Evolutionary conservation across 805 yeast genomes (phyloP), one percentile per base, ranked within the genome.

Genomic region (Myxozyma neotropica): DNA sequence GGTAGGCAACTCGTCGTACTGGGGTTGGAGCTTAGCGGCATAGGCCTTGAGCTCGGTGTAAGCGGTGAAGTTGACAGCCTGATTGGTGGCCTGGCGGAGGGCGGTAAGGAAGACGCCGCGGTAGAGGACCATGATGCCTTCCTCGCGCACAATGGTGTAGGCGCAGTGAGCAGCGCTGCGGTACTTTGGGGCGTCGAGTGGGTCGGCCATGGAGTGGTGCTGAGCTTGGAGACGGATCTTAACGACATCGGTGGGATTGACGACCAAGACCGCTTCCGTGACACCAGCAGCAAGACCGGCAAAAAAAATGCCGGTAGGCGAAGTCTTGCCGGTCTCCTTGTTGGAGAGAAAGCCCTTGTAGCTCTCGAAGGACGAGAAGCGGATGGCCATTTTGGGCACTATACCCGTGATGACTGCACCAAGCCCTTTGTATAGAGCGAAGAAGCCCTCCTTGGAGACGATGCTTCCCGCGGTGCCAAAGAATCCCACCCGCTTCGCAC

Each of bases 281-380:
- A 89, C 79, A 77, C 99, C 99, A 19, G 99, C 98, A 74, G 96
- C 92, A 26, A 93, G 94, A 77, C 99, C 99, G 45, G 97, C 92
- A 53, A 88, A 67, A 72, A 93, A 93, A 10, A 92, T 89, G 68
- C 84, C 81, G 49, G 83, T 82, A 4, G 97, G 78, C 75, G 26
- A 90, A 87, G 55, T 88, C 83, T 56, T 53, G 26, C 58, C 55
- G 44, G 68, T 56, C 44, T 49, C 57, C 31, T 55, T 53, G 53
- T 79, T 79, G 51, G 75, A 73, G 59, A 93, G 80, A 58, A 83
- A 73, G 12, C 85, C 79, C 75, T 95, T 86, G 79, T 87, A 89
- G 70, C 85, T 86, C 77, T 93, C 98, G 73, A 91, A 93, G 2
- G 97, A 88, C 43, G 96, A 87, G 78, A 93, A 93, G 72, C 99